Percentiles rank a stretch among this genome's conserved stretches.
Evolutionary conservation across 176 grass and related monocot species (phyloP).

Genomic region (Olyra latifolia): DNA sequence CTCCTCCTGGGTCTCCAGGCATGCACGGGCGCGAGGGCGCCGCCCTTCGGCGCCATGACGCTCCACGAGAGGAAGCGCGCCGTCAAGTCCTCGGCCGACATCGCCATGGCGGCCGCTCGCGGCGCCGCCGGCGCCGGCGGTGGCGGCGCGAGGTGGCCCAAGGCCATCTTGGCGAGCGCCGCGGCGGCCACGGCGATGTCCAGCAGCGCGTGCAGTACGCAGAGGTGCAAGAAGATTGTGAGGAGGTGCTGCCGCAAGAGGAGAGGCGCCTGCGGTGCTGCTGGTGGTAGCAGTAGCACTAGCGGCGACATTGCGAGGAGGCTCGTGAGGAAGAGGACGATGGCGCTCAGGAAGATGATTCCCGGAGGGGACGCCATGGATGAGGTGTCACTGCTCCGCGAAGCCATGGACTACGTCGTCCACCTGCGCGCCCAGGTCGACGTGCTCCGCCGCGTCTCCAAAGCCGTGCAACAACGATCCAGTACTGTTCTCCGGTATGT

Average conservation of each 20-base stretch:
- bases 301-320: slow-evolving; percentile 29
- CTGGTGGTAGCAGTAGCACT: not conserved
- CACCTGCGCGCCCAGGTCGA: slow-evolving; percentile 66
- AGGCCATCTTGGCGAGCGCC: slow-evolving; percentile 13
- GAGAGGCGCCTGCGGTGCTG: not conserved
- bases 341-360: slow-evolving; percentile 60
- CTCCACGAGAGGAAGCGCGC: slow-evolving; percentile 49
- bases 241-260: slow-evolving; percentile 12
- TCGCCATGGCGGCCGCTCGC: slow-evolving; percentile 57
- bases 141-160: slow-evolving; percentile 36
- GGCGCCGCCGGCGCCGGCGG: not conserved
- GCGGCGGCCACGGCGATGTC: not conserved
- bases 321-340: slow-evolving; percentile 48
- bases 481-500: not conserved
- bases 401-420: slow-evolving; percentile 65
- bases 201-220: not conserved
- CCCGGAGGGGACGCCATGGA: slow-evolving; percentile 50
- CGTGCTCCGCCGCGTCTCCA: slow-evolving; percentile 54
- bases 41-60: slow-evolving; percentile 28
- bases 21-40: not conserved
- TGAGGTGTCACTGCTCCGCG: slow-evolving; percentile 51
- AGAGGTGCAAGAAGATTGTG: slow-evolving; percentile 37
- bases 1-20: slow-evolving; percentile 49
- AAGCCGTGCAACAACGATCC: slow-evolving; percentile 34
- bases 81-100: slow-evolving; percentile 52